Evolutionary conservation across 2,329 filamentous ascomycete genomes (phyloP), one percentile per base, ranked within the genome.

Genomic region (Talaromyces funiculosus): DNA sequence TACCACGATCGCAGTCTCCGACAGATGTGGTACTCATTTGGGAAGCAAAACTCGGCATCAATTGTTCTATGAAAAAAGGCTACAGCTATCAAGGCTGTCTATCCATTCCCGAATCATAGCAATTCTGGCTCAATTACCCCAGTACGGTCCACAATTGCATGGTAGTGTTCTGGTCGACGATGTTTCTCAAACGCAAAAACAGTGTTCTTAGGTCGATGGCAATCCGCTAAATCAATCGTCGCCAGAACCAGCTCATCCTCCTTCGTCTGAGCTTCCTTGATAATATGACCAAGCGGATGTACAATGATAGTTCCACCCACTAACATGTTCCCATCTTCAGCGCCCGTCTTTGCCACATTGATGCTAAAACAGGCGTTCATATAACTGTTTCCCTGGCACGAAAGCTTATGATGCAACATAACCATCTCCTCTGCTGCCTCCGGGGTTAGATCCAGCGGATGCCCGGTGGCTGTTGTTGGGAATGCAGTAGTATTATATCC

Each of bases 281-380:
- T 55, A 40, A 60, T 60, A 37, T 60, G 58, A 37, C 58, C 58
- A 35, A 60, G 58, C 51, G 58, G 58, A 55, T 60, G 58, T 24
- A 60, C 58, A 55, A 60, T 60, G 58, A 60, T 60, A 26, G 58
- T 60, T 37, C 58, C 58, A 55, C 58, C 58, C 38, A 60, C 58
- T 40, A 60, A 60, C 1, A 51, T 78, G 62, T 77, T 75, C n/a
- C 78, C 78, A 66, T 83, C 80, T 64, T 83, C 81, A 5, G 77
- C 63, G 3, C 81, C 81, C 37, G 78, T 80, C 59, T 81, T 78
- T 12, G 78, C 81, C 2, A 78, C 75, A 42, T 75, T 76, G 59
- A 84, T 76, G 18, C 76, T 79, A 65, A 80, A 84, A 59, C 78
- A 80, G 7, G 77, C 76, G 64, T 84, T 82, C 67, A 80, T 80